Evolutionary conservation across 2,329 filamentous ascomycete species (phyloP).

Genomic region (Colletotrichum sp.): DNA sequence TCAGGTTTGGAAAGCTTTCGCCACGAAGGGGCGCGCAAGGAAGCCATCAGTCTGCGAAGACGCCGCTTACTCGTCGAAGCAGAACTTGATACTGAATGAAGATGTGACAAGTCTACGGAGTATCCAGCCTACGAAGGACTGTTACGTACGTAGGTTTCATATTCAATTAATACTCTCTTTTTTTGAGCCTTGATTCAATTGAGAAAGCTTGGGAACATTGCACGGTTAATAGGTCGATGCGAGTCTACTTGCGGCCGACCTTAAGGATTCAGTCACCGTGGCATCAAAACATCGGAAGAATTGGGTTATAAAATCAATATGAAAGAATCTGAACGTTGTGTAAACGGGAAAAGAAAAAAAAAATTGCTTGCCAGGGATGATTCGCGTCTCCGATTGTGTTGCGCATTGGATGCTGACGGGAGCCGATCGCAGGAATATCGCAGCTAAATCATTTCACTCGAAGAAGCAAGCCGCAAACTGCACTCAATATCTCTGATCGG

Average conservation of each 20-base stretch:
- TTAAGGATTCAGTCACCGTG: not conserved
- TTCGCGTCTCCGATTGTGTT: accelerated
- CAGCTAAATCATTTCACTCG: not conserved
- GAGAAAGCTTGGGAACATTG: not conserved
- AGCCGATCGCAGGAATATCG: not conserved
- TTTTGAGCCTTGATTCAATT: not conserved
- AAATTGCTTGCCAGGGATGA: accelerated
- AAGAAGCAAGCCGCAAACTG: not conserved
- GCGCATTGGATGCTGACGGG: not conserved
- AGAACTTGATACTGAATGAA: not conserved
- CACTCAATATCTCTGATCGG: not conserved
- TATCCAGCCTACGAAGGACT: accelerated
- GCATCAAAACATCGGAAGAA: not conserved
- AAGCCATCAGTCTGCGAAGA: accelerated
- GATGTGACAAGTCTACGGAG: not conserved
- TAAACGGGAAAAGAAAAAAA: not conserved
- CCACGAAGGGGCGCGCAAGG: accelerated
- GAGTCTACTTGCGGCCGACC: not conserved
- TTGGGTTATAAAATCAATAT: not conserved
- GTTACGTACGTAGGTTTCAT: accelerated
- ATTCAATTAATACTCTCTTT: accelerated
- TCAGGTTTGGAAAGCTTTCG: not conserved
- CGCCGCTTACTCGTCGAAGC: not conserved
- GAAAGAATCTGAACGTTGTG: not conserved
- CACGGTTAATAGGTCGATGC: no score